Conservation (phyloP, 2,329 filamentous ascomycete genomes). For the Colletotrichum sp. region DNA sequence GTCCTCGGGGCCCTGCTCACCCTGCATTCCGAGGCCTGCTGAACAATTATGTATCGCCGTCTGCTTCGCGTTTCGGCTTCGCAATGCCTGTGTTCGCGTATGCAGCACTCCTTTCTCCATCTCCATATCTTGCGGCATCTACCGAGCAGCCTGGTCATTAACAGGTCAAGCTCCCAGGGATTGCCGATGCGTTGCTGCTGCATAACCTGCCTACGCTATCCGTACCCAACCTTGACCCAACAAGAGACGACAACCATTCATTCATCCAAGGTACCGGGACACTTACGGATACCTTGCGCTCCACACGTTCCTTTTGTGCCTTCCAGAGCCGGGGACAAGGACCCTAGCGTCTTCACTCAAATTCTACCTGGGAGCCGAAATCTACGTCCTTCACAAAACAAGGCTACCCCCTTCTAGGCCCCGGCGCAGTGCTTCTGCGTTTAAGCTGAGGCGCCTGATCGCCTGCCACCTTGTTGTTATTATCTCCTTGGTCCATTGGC, state of each 20-base stretch:
- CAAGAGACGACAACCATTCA: not conserved
- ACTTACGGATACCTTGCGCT: not conserved
- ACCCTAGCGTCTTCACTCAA: not conserved
- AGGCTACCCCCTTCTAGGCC: not conserved
- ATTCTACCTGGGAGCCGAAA: not conserved
- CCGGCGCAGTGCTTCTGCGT: not conserved
- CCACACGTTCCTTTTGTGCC: not conserved
- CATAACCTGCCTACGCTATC: not conserved
- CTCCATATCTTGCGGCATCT: not conserved
- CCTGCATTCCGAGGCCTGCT: not conserved
- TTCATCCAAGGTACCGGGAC: not conserved
- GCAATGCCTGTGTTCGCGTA: not conserved
- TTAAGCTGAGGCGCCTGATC: slow-evolving; percentile 1
- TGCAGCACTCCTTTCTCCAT: not conserved
- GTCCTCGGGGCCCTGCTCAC: not conserved
- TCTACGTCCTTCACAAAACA: not conserved
- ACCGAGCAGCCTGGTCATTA: not conserved
- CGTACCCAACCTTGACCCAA: not conserved
- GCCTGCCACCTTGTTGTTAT: not conserved
- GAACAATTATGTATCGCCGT: not conserved
- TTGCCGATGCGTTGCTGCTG: not conserved
- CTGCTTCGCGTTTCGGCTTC: slow-evolving; percentile 15
- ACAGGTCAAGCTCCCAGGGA: not conserved
- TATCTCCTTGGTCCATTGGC: not conserved
- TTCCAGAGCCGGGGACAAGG: not conserved